phyloP scores from a whole-genome alignment of 495 filamentous ascomycete species.

The Venustampulla echinocandica region DNA sequence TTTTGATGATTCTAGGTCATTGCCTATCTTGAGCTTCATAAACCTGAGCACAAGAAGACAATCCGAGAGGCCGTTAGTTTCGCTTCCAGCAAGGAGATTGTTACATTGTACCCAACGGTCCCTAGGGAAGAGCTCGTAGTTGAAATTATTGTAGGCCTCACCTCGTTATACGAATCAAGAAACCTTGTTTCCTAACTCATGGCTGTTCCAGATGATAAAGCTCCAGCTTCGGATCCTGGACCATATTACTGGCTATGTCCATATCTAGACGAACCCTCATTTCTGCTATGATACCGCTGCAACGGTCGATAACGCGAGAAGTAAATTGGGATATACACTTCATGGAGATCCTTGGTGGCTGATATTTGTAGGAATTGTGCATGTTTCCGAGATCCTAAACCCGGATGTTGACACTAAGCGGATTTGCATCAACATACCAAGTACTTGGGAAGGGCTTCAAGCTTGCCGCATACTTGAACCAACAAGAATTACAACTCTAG shows the following conservation, averaged over 20 bases:
- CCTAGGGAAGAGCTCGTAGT: conserved; percentile 43
- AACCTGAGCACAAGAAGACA: conserved; percentile 34
- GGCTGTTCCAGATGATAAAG: conserved; percentile 36
- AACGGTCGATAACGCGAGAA: conserved; percentile 44
- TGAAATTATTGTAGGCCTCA: conserved; percentile 40
- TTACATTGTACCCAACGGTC: conserved; percentile 31
- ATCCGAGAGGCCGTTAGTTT: conserved; percentile 38
- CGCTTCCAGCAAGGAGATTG: conserved; percentile 30
- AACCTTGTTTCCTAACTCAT: not conserved
- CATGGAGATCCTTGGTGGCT: not conserved
- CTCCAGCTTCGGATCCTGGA: conserved; percentile 43
- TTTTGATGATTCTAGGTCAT: conserved; percentile 40
- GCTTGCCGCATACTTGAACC: conserved; percentile 50
- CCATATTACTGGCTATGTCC: conserved; percentile 44
- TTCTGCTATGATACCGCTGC: conserved; percentile 43
- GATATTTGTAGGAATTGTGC: conserved; percentile 34
- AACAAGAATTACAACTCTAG: conserved; percentile 45
- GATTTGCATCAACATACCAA: conserved; percentile 55
- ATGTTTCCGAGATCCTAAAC: conserved; percentile 39
- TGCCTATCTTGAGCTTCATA: conserved; percentile 48
- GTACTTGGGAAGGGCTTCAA: conserved; percentile 55
- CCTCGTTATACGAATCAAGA: not conserved
- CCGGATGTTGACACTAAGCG: conserved; percentile 38
- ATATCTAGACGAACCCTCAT: conserved; percentile 55
- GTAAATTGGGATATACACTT: conserved; percentile 28